These are phyloP conservation scores for Zygosaccharomyces pseudobailii DNA, from an alignment of 1,139 yeast species.

Conservation along the genomic window DNA sequence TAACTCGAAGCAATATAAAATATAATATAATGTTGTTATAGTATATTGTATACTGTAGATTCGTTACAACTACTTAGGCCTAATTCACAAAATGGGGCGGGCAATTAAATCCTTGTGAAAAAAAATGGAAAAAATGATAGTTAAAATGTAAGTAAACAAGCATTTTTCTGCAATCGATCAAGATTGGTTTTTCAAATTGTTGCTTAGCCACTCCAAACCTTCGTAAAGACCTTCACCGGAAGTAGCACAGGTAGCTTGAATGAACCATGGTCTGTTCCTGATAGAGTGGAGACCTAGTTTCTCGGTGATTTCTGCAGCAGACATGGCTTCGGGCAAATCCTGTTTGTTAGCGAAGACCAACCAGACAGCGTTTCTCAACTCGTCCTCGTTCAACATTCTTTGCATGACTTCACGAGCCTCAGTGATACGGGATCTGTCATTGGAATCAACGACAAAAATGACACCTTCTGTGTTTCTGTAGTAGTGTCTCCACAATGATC, in stretches of 20 bases:
- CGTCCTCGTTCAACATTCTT: constrained; percentile 92
- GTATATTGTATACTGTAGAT: constrained; percentile 4
- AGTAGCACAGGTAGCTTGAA: constrained; percentile 84
- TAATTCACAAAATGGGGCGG: constrained; percentile 6
- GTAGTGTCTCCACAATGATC: constrained; percentile 95
- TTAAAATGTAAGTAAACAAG: constrained; percentile 4
- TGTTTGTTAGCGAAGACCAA: constrained; percentile 90
- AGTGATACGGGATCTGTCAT: constrained; percentile 89
- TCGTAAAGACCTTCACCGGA: constrained; percentile 89
- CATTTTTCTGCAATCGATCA: constrained; percentile 13
- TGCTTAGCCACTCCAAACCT: constrained; percentile 87
- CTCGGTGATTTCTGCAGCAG: constrained; percentile 85
- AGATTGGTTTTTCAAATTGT: constrained; percentile 64
- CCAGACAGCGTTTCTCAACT: constrained; percentile 83
- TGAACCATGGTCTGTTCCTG: constrained; percentile 87
- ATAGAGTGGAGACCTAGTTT: constrained; percentile 77
- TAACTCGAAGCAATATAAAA: not conserved
- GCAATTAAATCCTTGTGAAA: not conserved
- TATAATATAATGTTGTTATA: constrained; percentile 2
- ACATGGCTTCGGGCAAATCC: constrained; percentile 90
- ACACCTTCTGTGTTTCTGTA: constrained; percentile 94
- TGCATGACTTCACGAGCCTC: constrained; percentile 93
- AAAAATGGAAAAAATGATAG: constrained; percentile 1
- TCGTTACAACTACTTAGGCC: constrained; percentile 7
- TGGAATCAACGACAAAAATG: constrained; percentile 87